These are phyloP conservation scores for Ophiostoma tasmaniense DNA, from an alignment of 2,329 filamentous ascomycete genomes.

Conservation along the genomic window DNA sequence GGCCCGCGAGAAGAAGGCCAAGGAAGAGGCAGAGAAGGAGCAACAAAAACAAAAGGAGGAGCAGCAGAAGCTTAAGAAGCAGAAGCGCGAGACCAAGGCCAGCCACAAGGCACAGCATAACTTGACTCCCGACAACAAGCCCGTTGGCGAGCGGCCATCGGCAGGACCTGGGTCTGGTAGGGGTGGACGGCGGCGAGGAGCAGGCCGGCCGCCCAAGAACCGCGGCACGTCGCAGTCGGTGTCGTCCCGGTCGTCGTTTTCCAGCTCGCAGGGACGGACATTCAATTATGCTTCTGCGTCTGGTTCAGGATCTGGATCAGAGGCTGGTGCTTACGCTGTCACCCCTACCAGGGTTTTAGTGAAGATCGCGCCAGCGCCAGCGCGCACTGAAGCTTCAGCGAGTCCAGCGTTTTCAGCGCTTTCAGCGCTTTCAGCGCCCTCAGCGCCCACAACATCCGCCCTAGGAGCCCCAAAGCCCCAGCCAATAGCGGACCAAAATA, in stretches of 20 bases:
- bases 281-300: background rate
- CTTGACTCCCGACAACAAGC: background rate
- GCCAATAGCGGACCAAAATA: constrained; percentile 26
- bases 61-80: background rate
- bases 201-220: constrained; percentile 18
- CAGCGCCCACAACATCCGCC: constrained; percentile 16
- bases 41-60: background rate
- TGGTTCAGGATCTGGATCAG: background rate
- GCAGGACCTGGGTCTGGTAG: constrained; percentile 15
- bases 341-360: background rate
- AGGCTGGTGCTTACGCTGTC: background rate
- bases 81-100: constrained; percentile 1
- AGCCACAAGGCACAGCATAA: background rate
- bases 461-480: constrained; percentile 16
- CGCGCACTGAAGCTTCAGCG: background rate
- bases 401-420: constrained; percentile 10
- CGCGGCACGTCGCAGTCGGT: constrained; percentile 5
- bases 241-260: background rate
- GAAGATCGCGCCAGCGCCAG: background rate
- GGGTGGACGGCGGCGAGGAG: constrained; percentile 19
- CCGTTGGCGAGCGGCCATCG: constrained; percentile 5
- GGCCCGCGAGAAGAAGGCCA: background rate
- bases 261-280: background rate
- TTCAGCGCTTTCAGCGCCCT: constrained; percentile 14
- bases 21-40: background rate